Conservation (phyloP, 306 rosid species). For the Cicer pinnatifidum region DNA sequence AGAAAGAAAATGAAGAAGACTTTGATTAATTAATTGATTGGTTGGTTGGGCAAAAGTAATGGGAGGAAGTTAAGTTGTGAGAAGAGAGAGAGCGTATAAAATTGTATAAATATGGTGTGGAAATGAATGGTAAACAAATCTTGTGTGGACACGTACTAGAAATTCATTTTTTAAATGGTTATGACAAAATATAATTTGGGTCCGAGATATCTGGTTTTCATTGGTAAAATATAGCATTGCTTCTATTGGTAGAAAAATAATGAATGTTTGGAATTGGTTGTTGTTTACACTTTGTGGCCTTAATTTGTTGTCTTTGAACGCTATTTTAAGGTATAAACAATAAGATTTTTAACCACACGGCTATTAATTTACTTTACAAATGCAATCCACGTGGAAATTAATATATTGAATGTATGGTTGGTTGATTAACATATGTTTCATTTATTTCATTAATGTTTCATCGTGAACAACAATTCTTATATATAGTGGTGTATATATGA, state of each 20-base stretch:
- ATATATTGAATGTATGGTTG: background rate
- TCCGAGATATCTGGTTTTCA: conserved; percentile 12
- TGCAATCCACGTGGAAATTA: background rate
- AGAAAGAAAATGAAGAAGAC: background rate
- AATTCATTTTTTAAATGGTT: background rate
- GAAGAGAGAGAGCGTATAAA: conserved; percentile 33
- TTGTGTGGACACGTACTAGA: conserved; percentile 52
- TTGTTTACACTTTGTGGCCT: conserved; percentile 11
- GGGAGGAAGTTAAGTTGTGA: conserved; percentile 36
- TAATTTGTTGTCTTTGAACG: background rate
- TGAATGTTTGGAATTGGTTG: background rate
- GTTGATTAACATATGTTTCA: background rate
- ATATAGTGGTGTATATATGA: too few relatives aligned
- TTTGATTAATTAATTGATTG: conserved; percentile 16
- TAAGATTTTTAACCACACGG: background rate
- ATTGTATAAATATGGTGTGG: conserved; percentile 41
- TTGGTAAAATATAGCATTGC: conserved; percentile 33
- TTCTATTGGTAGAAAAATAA: conserved; percentile 7
- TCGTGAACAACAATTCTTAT: too few relatives aligned
- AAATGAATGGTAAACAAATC: background rate
- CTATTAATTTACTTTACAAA: background rate
- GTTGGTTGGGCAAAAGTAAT: conserved; percentile 36
- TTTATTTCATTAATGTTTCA: too few relatives aligned
- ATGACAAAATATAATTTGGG: background rate
- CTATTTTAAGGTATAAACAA: conserved; percentile 16